These are phyloP conservation scores for Iris macrosiphon DNA, from an alignment of 106 monocot genomes.

Conservation along the genomic window DNA sequence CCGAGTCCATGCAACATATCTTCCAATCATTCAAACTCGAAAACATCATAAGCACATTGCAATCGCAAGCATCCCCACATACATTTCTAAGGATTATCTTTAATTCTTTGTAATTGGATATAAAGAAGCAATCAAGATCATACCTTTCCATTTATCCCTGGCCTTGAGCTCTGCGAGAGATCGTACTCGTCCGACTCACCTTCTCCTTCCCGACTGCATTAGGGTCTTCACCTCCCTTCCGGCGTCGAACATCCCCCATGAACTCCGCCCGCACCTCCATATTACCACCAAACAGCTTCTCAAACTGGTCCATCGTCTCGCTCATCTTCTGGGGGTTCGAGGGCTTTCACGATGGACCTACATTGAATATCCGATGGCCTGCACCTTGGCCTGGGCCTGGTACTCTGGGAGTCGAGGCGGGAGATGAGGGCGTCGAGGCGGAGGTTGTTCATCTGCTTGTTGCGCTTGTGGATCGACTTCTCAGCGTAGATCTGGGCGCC, in stretches of 20 bases:
- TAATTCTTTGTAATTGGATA: no score
- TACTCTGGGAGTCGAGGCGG: constrained; percentile 27
- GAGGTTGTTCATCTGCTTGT: constrained; percentile 39
- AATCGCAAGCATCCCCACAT: no score
- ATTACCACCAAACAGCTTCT: constrained; percentile 34
- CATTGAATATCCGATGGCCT: constrained; percentile 30
- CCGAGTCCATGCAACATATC: no score
- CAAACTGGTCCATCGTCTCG: constrained; percentile 38
- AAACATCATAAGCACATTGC: no score
- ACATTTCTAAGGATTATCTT: no score
- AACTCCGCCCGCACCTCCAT: constrained; percentile 40
- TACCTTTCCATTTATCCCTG: no score
- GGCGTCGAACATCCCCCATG: constrained; percentile 30
- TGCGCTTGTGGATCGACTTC: constrained; percentile 33
- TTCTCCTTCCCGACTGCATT: constrained; percentile 18
- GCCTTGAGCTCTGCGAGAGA: constrained; percentile 33
- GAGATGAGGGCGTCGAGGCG: constrained; percentile 32
- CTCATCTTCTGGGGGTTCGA: constrained; percentile 32
- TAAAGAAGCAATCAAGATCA: no score
- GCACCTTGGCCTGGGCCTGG: constrained; percentile 33
- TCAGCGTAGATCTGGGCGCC: constrained; percentile 36
- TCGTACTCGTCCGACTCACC: constrained; percentile 26
- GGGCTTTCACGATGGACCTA: constrained; percentile 19
- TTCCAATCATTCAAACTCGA: no score
- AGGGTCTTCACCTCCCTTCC: constrained; percentile 5